A percentile compares a stretch with the other conserved stretches of the same genome.
These are phyloP conservation scores for Carex arenaria DNA, from an alignment of 202 grass and related monocot species.

Conservation along the genomic window DNA sequence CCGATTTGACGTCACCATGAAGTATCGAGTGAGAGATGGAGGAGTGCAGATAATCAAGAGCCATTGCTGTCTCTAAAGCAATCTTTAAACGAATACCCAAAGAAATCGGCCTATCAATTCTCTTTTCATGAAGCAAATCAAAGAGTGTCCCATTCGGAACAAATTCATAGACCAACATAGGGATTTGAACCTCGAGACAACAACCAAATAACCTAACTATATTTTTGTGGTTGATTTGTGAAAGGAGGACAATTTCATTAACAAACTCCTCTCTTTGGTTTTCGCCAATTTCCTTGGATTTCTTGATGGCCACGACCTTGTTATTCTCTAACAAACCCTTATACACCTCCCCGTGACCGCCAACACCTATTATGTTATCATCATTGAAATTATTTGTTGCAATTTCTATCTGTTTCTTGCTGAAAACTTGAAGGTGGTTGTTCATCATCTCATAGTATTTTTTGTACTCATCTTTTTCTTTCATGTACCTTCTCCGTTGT, in stretches of 20 bases:
- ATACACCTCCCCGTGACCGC: too few relatives aligned
- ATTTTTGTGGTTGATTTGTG: conserved; percentile 56
- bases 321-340: too few relatives aligned
- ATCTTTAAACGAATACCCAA: too few relatives aligned
- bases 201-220: conserved; percentile 51
- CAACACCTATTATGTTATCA: too few relatives aligned
- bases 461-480: conserved; percentile 30
- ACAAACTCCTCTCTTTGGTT: conserved; percentile 41
- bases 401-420: neutral
- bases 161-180: conserved; percentile 61
- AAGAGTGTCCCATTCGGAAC: conserved; percentile 35
- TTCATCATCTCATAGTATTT: conserved; percentile 45
- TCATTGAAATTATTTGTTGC: too few relatives aligned
- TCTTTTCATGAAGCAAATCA: conserved; percentile 45
- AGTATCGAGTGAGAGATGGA: too few relatives aligned
- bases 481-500: conserved; percentile 29
- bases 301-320: conserved; percentile 31
- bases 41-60: too few relatives aligned
- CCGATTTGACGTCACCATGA: too few relatives aligned
- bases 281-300: conserved; percentile 39
- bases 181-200: conserved; percentile 53
- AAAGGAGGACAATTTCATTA: conserved; percentile 65
- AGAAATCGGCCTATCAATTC: neutral
- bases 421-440: conserved; percentile 19
- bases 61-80: too few relatives aligned